Evolutionary conservation across 305 asterid genomes (phyloP).

Genomic region (Caryopteris hybrid): DNA sequence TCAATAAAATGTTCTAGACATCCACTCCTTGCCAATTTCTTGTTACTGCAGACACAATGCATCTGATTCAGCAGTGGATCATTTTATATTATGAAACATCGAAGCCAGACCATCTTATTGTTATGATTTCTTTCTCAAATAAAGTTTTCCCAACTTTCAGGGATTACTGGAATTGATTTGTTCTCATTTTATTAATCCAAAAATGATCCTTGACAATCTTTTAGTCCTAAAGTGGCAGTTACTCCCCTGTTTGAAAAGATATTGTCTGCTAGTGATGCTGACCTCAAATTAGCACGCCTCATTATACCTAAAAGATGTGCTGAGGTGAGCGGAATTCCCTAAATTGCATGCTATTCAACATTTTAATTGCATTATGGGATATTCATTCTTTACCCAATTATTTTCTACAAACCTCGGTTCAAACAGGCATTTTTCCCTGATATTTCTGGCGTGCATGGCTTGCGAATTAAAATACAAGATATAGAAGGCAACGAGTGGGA

Average conservation of each 20-base stretch:
- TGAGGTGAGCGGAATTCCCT: conserved; percentile 44
- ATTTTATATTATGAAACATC: background rate
- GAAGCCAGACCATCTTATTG: conserved; percentile 5
- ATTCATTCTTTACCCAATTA: background rate
- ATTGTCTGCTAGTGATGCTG: conserved; percentile 53
- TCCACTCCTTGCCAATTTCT: background rate
- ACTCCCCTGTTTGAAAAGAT: conserved; percentile 59
- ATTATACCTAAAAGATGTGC: conserved; percentile 65
- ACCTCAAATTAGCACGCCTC: conserved; percentile 50
- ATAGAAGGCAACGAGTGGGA: conserved; percentile 67
- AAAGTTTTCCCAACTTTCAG: background rate
- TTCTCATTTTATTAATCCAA: conserved; percentile 2
- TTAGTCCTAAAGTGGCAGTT: conserved; percentile 40
- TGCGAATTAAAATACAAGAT: conserved; percentile 51
- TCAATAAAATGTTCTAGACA: conserved; percentile 6
- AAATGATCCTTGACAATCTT: conserved; percentile 45
- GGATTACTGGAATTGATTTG: background rate
- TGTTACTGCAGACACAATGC: background rate
- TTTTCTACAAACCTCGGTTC: background rate
- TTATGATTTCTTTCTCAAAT: background rate
- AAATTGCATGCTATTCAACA: background rate
- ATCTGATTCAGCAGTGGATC: background rate
- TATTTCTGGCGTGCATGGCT: conserved; percentile 44
- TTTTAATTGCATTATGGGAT: background rate
- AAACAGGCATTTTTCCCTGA: conserved; percentile 60